These are phyloP conservation scores for Echium plantagineum DNA, from an alignment of 257 asterid species.

Conservation along the genomic window DNA sequence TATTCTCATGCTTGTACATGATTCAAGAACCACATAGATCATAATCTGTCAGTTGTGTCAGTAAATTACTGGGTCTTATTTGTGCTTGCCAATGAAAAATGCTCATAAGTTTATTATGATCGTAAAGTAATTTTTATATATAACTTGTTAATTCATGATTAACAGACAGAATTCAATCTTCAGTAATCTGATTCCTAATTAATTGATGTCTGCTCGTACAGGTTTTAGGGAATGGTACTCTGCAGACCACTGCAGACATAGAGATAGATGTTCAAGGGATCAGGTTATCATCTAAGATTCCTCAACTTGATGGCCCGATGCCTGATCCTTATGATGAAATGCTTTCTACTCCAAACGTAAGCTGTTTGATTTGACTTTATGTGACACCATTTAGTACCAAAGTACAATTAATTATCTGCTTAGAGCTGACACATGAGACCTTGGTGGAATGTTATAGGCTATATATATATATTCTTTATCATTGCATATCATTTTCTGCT, in stretches of 20 bases:
- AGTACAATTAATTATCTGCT: too few relatives aligned
- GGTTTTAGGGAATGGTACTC: conserved; percentile 32
- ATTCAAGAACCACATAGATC: too few relatives aligned
- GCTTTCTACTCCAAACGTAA: conserved; percentile 80
- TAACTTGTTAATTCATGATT: too few relatives aligned
- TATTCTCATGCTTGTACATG: too few relatives aligned
- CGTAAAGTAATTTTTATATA: too few relatives aligned
- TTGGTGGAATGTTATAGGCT: too few relatives aligned
- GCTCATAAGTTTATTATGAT: too few relatives aligned
- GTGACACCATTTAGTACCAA: not conserved
- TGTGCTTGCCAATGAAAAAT: not conserved
- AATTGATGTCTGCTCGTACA: conserved; percentile 15
- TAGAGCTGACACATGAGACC: too few relatives aligned
- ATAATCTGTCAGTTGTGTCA: too few relatives aligned
- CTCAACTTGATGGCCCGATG: conserved; percentile 82
- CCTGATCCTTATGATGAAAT: conserved; percentile 79
- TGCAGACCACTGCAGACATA: conserved; percentile 14
- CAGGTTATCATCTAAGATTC: conserved; percentile 31
- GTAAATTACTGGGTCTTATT: too few relatives aligned
- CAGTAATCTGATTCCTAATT: conserved; percentile 4
- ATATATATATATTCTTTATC: too few relatives aligned
- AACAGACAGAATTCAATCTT: not conserved
- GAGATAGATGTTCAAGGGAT: conserved; percentile 24
- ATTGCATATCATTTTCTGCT: too few relatives aligned
- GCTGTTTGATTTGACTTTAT: conserved; percentile 10